Evolutionary conservation across 139 green algal genomes (phyloP), one percentile per base, ranked within the genome.

Genomic region (Choricystis sp.): DNA sequence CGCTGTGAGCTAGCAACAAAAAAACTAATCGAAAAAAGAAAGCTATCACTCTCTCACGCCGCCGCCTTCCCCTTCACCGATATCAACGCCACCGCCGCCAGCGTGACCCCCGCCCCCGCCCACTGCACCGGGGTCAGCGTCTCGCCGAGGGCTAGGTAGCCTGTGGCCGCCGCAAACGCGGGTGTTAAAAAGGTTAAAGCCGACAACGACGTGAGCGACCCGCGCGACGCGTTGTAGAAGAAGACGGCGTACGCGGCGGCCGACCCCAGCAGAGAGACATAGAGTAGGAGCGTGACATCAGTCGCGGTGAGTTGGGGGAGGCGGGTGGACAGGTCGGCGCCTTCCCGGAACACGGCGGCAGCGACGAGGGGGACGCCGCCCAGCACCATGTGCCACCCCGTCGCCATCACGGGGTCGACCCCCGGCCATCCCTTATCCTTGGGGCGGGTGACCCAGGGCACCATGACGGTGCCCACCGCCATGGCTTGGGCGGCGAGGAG

Each of bases 361-460:
- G 67, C 82, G 25, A 79, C 26, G 49, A 96, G 80, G 4, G 86
- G 72, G 0, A 90, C 23, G 2, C 89, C 87, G 14, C 93, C 93
- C 5, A 99, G 71, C 26, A 98, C 63, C 90, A 99, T 97, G 75
- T 99, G 93, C 84, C 85, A 99, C 1, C 90, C 93, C 16, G 91
- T 99, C 2, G 93, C 93, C 70, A 91, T 85, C 9, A 99, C 79
- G 4, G 94, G 87, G 74, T 99, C 93, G 23, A 69, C 68, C n/a
- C n/a, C n/a, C n/a, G n/a, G n/a, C n/a, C n/a, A n/a, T n/a, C n/a
- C n/a, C n/a, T n/a, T n/a, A n/a, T n/a, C n/a, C n/a, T n/a, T n/a
- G 19, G 71, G 79, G 57, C 74, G 78, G 57, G 66, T 79, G 31
- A 92, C 87, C 74, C 80, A 97, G 28, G 79, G 77, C 28, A 98